Conservation (phyloP, 2,329 filamentous ascomycete genomes). For the Stachybotrys chartarum region DNA sequence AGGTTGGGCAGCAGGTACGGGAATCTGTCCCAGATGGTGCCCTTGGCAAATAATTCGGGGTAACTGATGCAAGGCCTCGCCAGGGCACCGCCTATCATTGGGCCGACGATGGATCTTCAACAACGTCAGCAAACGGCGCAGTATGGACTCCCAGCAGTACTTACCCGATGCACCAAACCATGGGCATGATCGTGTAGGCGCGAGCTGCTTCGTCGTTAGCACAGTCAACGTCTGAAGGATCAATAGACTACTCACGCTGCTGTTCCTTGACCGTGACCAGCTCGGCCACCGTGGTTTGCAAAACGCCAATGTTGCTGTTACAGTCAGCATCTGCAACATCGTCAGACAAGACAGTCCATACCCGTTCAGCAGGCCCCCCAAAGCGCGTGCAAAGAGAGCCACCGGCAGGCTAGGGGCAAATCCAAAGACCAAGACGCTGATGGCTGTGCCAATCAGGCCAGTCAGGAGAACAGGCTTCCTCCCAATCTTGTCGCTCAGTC, state of each 20-base stretch:
- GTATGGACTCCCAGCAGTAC: constrained; percentile 12
- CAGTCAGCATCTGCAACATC: constrained; percentile 1
- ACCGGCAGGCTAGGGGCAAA: constrained; percentile 77
- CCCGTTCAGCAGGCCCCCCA: constrained; percentile 91
- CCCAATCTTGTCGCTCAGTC: constrained; percentile 83
- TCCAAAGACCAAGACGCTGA: constrained; percentile 90
- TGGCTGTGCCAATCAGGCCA: constrained; percentile 81
- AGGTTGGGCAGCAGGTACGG: constrained; percentile 90
- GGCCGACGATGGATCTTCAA: constrained; percentile 77
- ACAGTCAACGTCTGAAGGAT: neutral
- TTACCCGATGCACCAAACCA: constrained; percentile 93
- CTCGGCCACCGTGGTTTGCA: constrained; percentile 93
- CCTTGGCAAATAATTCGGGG: constrained; percentile 62
- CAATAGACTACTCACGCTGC: constrained; percentile 56
- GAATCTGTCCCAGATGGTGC: constrained; percentile 75
- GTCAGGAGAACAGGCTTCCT: constrained; percentile 87
- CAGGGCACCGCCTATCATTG: constrained; percentile 82
- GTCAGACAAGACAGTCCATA: constrained; percentile 36
- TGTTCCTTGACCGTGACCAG: constrained; percentile 89
- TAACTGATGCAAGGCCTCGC: constrained; percentile 82
- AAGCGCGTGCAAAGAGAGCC: constrained; percentile 77
- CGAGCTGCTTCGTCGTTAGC: constrained; percentile 51
- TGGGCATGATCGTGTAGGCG: constrained; percentile 95
- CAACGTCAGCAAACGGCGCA: constrained; percentile 16
- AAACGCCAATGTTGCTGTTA: constrained; percentile 78